These are phyloP conservation scores for Samsoniella hepiali DNA, from an alignment of 2,329 filamentous ascomycete species.

Conservation along the genomic window DNA sequence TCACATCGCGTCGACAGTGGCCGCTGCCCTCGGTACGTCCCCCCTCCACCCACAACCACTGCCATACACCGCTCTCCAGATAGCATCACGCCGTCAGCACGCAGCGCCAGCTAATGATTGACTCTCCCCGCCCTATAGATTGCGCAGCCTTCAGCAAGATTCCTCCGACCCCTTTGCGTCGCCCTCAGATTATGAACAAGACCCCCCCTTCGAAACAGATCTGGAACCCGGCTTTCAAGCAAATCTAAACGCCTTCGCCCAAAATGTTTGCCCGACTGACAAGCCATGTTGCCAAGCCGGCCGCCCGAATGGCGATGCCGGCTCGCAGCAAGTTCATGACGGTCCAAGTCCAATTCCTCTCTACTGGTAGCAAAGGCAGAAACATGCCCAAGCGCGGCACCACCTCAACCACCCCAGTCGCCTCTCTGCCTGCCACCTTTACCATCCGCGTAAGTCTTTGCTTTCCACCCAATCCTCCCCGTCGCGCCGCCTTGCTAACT, in stretches of 20 bases:
- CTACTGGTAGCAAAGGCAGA: slow-evolving; percentile 62
- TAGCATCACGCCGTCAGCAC: slow-evolving; percentile 5
- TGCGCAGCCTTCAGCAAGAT: slow-evolving; percentile 13
- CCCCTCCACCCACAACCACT: background rate
- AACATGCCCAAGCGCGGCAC: slow-evolving; percentile 58
- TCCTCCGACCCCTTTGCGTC: slow-evolving; percentile 13
- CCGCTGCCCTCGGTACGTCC: slow-evolving; percentile 15
- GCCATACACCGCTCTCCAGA: slow-evolving; percentile 15
- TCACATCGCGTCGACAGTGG: slow-evolving; percentile 10
- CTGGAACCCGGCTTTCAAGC: slow-evolving; percentile 20
- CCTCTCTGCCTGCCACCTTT: slow-evolving; percentile 68
- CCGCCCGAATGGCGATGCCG: slow-evolving; percentile 43
- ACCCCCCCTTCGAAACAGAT: slow-evolving; percentile 19
- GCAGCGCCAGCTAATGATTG: background rate
- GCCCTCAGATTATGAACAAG: slow-evolving; percentile 19
- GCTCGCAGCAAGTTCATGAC: slow-evolving; percentile 36
- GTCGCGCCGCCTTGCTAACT: slow-evolving; percentile 21
- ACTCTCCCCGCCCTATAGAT: background rate
- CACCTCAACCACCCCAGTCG: slow-evolving; percentile 61
- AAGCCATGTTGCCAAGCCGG: slow-evolving; percentile 50
- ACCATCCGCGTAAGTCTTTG: slow-evolving; percentile 72
- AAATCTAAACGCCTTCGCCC: slow-evolving; percentile 23
- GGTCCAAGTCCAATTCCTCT: slow-evolving; percentile 37
- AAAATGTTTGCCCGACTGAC: slow-evolving; percentile 61
- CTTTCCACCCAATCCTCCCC: background rate